Evolutionary conservation across 2,329 filamentous ascomycete genomes (phyloP).

Genomic region (Fusarium sp.): DNA sequence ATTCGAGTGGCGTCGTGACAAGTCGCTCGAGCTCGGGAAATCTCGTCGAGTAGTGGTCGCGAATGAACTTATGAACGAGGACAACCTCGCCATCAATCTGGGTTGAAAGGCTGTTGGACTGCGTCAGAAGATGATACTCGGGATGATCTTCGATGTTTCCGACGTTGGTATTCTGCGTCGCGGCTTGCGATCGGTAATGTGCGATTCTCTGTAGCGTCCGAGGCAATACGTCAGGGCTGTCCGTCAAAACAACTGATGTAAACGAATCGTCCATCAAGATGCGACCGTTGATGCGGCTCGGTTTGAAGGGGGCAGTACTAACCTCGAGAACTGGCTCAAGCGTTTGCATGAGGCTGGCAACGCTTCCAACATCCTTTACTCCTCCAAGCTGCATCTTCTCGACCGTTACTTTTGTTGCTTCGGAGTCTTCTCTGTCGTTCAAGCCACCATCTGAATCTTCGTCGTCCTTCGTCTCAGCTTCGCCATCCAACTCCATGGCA

Average conservation of each 20-base stretch:
- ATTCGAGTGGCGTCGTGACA: constrained; percentile 91
- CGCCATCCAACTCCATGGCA: constrained; percentile 57
- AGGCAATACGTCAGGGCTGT: constrained; percentile 73
- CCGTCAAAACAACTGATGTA: constrained; percentile 67
- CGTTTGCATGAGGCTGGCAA: constrained; percentile 82
- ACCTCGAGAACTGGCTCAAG: constrained; percentile 85
- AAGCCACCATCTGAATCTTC: constrained; percentile 53
- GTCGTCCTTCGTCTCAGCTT: constrained; percentile 59
- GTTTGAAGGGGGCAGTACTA: constrained; percentile 54
- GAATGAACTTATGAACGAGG: constrained; percentile 93
- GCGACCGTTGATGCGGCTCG: constrained; percentile 29
- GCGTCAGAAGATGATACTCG: constrained; percentile 87
- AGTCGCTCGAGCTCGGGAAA: constrained; percentile 93
- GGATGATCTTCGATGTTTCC: constrained; percentile 92
- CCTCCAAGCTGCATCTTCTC: constrained; percentile 82
- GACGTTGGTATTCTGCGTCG: constrained; percentile 70
- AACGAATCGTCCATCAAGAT: constrained; percentile 56
- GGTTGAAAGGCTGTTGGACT: constrained; percentile 89
- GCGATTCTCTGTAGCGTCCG: constrained; percentile 76
- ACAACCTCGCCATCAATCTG: constrained; percentile 93
- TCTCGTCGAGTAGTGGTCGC: constrained; percentile 92
- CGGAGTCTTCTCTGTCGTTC: constrained; percentile 68
- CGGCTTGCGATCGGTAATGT: constrained; percentile 75
- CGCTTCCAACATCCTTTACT: constrained; percentile 81
- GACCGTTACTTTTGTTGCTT: constrained; percentile 78